These are phyloP conservation scores for Diversispora eburnea DNA, from an alignment of 192 early-diverging fungal species.

Conservation along the genomic window DNA sequence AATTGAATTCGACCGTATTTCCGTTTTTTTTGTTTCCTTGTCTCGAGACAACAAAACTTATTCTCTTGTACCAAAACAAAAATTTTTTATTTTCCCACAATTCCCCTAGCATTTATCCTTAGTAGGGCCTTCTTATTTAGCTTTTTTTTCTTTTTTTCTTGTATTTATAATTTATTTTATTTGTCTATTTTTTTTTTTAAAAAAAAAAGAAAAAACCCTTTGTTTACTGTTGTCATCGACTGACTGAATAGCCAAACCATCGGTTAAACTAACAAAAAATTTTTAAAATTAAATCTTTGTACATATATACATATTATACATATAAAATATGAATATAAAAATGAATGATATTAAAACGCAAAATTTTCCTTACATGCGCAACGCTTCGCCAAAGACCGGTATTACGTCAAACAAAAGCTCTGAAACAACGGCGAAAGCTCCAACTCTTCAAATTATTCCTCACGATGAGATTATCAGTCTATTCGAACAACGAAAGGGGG, in stretches of 20 bases:
- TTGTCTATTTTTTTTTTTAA: too few relatives aligned
- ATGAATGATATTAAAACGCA: too few relatives aligned
- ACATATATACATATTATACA: too few relatives aligned
- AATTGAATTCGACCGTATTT: too few relatives aligned
- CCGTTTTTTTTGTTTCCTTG: neutral
- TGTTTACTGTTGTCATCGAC: too few relatives aligned
- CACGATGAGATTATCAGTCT: slow-evolving; percentile 15
- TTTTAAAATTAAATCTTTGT: too few relatives aligned
- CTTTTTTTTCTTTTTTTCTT: neutral
- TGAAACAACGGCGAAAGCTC: neutral
- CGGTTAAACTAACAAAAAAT: too few relatives aligned
- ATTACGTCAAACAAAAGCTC: slow-evolving; percentile 1
- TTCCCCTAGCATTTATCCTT: neutral
- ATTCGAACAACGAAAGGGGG: slow-evolving; percentile 26
- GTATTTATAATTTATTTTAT: neutral
- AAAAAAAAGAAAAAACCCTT: too few relatives aligned
- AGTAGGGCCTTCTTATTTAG: neutral
- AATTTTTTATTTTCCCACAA: neutral
- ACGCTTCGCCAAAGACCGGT: neutral
- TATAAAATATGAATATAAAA: too few relatives aligned
- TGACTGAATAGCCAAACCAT: too few relatives aligned
- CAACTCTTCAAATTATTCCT: slow-evolving; percentile 17
- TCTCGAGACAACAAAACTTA: neutral
- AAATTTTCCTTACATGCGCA: too few relatives aligned
- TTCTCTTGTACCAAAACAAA: neutral